Percentiles rank a stretch among this genome's conserved stretches.
Evolutionary conservation across 2,329 filamentous ascomycete species (phyloP).

Genomic region (Paramyrothecium sp.): DNA sequence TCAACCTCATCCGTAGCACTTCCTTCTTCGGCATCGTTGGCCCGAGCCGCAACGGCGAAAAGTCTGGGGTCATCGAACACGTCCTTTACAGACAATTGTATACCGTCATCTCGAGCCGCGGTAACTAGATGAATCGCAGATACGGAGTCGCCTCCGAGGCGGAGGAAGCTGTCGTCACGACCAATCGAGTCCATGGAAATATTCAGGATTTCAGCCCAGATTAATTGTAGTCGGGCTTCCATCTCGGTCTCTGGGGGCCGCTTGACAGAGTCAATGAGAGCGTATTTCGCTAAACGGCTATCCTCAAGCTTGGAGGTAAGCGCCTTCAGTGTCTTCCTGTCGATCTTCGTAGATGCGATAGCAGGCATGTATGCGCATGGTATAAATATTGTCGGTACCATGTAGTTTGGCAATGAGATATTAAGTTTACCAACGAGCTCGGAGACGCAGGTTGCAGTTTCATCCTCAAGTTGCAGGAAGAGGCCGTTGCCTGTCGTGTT

Average conservation of each 20-base stretch:
- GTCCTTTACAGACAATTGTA: slow-evolving; percentile 7
- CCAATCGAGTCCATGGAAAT: slow-evolving; percentile 7
- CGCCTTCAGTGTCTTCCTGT: slow-evolving; percentile 8
- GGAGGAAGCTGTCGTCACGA: slow-evolving; percentile 9
- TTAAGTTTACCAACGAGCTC: slow-evolving; percentile 11
- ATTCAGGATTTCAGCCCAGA: slow-evolving; percentile 8
- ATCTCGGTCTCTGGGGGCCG: not conserved
- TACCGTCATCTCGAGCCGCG: not conserved
- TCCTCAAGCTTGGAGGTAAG: not conserved
- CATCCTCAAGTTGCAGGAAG: not conserved
- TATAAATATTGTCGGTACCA: slow-evolving; percentile 16
- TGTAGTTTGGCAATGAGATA: slow-evolving; percentile 13
- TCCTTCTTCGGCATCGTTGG: not conserved
- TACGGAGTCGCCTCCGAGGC: slow-evolving; percentile 12
- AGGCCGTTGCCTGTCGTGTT: slow-evolving; percentile 7
- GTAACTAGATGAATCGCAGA: slow-evolving; percentile 12
- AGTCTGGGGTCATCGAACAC: slow-evolving; percentile 8
- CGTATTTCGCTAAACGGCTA: slow-evolving; percentile 3
- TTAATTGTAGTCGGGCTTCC: not conserved
- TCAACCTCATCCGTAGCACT: not conserved
- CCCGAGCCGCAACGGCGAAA: slow-evolving; percentile 9
- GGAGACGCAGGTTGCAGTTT: slow-evolving; percentile 7
- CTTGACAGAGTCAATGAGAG: not conserved
- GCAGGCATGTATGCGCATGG: slow-evolving; percentile 15
- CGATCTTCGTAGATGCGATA: slow-evolving; percentile 15